These are phyloP conservation scores for Berberis thunbergii DNA, from an alignment of 164 flowering plant genomes.

Conservation along the genomic window DNA sequence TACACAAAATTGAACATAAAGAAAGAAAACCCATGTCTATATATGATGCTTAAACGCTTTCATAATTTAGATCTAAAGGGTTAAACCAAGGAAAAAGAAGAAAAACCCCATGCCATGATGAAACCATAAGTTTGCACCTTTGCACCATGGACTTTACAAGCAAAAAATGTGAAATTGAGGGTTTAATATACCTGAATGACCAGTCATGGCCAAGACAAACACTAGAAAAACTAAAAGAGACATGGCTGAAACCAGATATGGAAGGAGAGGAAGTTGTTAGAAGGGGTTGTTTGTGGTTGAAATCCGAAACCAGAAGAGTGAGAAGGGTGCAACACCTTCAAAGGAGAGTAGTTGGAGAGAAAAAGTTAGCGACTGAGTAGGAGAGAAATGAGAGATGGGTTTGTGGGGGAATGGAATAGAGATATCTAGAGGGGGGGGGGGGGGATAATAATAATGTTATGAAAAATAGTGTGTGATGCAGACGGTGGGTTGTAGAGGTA, in stretches of 20 bases:
- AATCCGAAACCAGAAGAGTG: not conserved
- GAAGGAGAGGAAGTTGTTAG: not conserved
- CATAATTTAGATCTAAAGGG: not conserved
- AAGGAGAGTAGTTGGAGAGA: no score
- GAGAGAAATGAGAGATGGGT: no score
- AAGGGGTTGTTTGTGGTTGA: not conserved
- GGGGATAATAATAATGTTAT: no score
- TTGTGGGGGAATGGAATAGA: no score
- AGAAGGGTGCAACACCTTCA: no score
- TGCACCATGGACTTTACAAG: no score
- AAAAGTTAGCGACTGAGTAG: no score
- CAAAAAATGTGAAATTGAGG: no score
- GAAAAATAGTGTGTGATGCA: no score
- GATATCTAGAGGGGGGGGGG: no score
- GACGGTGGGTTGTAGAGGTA: no score
- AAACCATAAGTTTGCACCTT: not conserved
- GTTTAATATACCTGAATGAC: slow-evolving; percentile 18
- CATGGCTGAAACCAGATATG: slow-evolving; percentile 12
- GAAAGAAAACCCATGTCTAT: not conserved
- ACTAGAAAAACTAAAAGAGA: slow-evolving; percentile 14
- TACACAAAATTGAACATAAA: not conserved
- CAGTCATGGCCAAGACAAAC: slow-evolving; percentile 24
- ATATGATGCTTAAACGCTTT: not conserved
- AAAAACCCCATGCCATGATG: not conserved
- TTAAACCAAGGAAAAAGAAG: not conserved